phyloP scores from a whole-genome alignment of 2,329 filamentous ascomycete genomes.

The Aspergillus tamarii region DNA sequence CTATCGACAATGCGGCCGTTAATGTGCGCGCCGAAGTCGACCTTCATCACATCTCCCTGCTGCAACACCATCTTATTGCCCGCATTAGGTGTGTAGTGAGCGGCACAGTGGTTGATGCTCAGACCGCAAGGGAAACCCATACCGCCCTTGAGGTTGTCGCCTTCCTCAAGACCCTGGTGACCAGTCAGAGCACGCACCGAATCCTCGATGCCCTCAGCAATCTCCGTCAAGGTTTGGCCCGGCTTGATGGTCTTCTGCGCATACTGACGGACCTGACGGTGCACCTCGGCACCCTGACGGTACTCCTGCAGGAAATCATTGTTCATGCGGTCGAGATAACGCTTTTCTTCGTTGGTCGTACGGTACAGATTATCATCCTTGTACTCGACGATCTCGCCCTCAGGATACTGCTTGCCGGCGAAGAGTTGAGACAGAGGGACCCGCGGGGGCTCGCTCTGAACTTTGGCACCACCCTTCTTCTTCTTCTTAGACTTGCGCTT shows the following conservation, averaged over 20 bases:
- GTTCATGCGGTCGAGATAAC: constrained; percentile 78
- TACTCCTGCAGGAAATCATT: constrained; percentile 80
- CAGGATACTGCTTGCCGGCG: constrained; percentile 71
- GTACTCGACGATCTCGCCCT: constrained; percentile 79
- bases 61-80: constrained; percentile 75
- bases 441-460: constrained; percentile 76
- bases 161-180: constrained; percentile 75
- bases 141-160: constrained; percentile 75
- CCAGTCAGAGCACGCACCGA: constrained; percentile 76
- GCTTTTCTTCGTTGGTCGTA: constrained; percentile 82
- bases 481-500: constrained; percentile 78
- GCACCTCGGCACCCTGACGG: constrained; percentile 83
- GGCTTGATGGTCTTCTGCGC: constrained; percentile 80
- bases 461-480: constrained; percentile 63
- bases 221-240: constrained; percentile 77
- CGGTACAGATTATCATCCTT: constrained; percentile 75
- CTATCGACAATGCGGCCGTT: constrained; percentile 73
- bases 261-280: constrained; percentile 83
- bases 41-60: constrained; percentile 72
- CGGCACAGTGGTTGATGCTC: constrained; percentile 81
- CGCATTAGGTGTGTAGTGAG: constrained; percentile 85
- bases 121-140: constrained; percentile 87
- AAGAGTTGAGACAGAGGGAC: constrained; percentile 75
- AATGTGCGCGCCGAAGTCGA: constrained; percentile 72
- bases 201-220: constrained; percentile 85